Base-by-base conservation (phyloP, 2,329 filamentous ascomycete genomes). In the Bipolaris zeicola region DNA sequence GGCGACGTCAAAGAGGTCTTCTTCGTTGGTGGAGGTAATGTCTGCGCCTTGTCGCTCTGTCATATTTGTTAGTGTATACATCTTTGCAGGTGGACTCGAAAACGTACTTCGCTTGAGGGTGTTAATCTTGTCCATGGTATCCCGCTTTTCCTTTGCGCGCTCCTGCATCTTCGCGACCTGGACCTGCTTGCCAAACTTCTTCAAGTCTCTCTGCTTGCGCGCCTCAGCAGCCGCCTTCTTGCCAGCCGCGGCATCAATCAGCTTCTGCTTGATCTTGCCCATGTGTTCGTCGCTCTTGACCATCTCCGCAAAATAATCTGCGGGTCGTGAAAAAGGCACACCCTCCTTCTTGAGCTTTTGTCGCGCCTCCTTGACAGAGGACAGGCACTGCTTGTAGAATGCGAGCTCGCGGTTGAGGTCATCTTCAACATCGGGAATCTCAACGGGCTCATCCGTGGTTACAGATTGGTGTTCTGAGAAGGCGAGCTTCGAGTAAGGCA, bases 131-230 rank as follows among this genome's bases (percentile, higher is more conserved):
- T 98, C 95, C 62, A 99, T 81, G 3, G 92, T 96, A 62, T 96
- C 91, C 68, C 87, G 88, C 88, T 97, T 97, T 72, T 88, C 89
- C 84, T 96, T 96, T 48, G 91, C 87, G 46, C 95, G 84, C 84
- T 99, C 94, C 80, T 98, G 94, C 76, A 96, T 80, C 82, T 96
- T 97, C 57, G 93, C 93, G 58, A 96, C 87, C 82, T 99, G 95
- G 50, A 98, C 95, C 77, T 96, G 91, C 82, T 99, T 99, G 76
- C 95, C 95, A 75, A 98, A 99, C 81, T 98, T 99, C 87, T 97
- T 98, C 70, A 98, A 83, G 76, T 99, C 95, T 62, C 95, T 85
- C 81, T 94, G 89, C 80, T 92, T 92, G 75, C 92, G 87, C 6
- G 95, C 95, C 78, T 99, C 95, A 22, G 90, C 88, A 26, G 92